phyloP scores from a whole-genome alignment of 768 basidiomycete genomes.

The Macrolepiota dolichaula region DNA sequence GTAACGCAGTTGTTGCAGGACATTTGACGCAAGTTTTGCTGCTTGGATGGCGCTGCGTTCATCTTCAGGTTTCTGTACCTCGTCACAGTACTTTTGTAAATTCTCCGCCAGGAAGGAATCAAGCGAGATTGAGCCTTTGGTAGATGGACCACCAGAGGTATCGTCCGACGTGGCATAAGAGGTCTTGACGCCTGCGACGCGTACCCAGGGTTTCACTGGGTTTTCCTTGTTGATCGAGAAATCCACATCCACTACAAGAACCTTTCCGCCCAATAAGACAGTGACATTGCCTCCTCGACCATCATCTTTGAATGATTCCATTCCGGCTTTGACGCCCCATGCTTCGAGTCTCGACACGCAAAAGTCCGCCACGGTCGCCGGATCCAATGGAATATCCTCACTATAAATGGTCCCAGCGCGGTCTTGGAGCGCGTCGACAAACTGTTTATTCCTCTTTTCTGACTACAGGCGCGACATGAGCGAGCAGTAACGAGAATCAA shows the following conservation, averaged over 20 bases:
- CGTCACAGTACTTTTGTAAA: conserved; percentile 54
- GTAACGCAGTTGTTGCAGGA: conserved; percentile 59
- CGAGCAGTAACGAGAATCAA: neutral
- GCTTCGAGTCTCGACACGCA: conserved; percentile 54
- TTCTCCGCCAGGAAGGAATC: conserved; percentile 60
- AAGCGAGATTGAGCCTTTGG: conserved; percentile 51
- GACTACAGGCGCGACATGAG: conserved; percentile 35
- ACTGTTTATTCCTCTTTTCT: conserved; percentile 49
- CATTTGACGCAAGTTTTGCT: conserved; percentile 40
- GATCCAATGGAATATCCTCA: conserved; percentile 59
- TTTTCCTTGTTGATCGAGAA: conserved; percentile 44
- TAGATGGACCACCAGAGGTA: conserved; percentile 30
- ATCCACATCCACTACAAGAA: conserved; percentile 77
- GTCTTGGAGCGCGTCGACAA: conserved; percentile 43
- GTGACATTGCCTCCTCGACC: conserved; percentile 46
- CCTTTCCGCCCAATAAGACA: conserved; percentile 71
- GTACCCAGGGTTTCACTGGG: conserved; percentile 32
- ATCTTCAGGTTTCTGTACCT: conserved; percentile 54
- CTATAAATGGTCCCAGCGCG: conserved; percentile 50
- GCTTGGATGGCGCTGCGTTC: conserved; percentile 52
- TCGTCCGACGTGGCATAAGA: conserved; percentile 61
- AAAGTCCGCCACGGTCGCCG: conserved; percentile 45
- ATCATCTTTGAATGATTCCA: conserved; percentile 74
- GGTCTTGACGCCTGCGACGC: conserved; percentile 61
- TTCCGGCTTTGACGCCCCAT: conserved; percentile 63